Base-by-base conservation (phyloP, 345 rosid genomes). In the Brassica incana region DNA sequence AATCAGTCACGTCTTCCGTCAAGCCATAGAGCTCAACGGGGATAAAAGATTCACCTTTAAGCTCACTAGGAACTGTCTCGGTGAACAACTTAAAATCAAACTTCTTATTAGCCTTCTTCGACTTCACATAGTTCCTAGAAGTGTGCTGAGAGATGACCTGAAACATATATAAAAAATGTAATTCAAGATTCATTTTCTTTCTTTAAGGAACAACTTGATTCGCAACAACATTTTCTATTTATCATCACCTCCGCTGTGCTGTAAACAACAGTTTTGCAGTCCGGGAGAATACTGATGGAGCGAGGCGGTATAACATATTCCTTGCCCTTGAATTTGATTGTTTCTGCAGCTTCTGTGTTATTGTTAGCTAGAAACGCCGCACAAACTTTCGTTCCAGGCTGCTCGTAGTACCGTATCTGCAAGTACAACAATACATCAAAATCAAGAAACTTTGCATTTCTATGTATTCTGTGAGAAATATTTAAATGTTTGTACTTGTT, bases 361-460 rank as follows among this genome's bases (percentile, higher is more conserved):
- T 92, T 96, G 84, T 93, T 96, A 43, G 95, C 84, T 66, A 96
- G 70, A 87, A 93, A 96, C 32, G 98, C 99, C 0, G 92, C 90
- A 81, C 98, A 96, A 18, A 32, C 9, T 48, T 85, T 73, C 4
- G 85, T 79, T 52, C 85, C 92, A 1, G 85, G 85, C 52, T 89
- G 72, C 77, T 93, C 88, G 18, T 82, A 92, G 78, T 81, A 38
- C 36, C 90, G 83, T 60, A 83, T 88, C 98, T 95, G 88, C 29
- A 52, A 77, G 69, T 48, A 36, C 27, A 65, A 71, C 45, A 36
- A 6, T 15, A 43, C 36, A 76, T 29, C 23, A 2, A 16, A 50
- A 48, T 23, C 64, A 73, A 59, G 73, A 43, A 74, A n/a, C 10
- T 30, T 35, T 33, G 12, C 60, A 8, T 29, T 38, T 48, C n/a